Percentiles rank a stretch among this genome's conserved stretches.
Conservation (phyloP, 345 rosid species). For the Fremontodendron californicum region DNA sequence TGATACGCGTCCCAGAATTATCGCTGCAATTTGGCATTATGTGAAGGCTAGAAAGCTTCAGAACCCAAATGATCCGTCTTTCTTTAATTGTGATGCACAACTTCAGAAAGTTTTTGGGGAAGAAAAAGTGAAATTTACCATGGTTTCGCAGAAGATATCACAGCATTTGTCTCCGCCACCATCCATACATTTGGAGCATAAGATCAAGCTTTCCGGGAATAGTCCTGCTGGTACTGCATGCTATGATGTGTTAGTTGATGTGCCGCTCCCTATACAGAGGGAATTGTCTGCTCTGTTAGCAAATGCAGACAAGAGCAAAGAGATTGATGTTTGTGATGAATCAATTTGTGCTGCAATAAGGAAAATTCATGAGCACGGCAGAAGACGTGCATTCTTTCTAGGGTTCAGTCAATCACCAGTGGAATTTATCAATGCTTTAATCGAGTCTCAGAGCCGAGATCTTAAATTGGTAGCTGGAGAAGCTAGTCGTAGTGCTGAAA, state of each 20-base stretch:
- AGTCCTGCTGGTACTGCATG: constrained; percentile 79
- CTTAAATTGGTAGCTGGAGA: constrained; percentile 86
- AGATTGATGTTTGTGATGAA: constrained; percentile 92
- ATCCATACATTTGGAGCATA: constrained; percentile 88
- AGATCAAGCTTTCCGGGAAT: constrained; percentile 83
- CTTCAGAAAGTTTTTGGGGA: constrained; percentile 94
- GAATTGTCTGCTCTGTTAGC: constrained; percentile 79
- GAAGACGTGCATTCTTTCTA: constrained; percentile 88
- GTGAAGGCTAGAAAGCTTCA: constrained; percentile 96
- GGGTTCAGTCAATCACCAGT: constrained; percentile 98
- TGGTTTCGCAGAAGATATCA: constrained; percentile 87
- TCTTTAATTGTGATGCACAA: constrained; percentile 76
- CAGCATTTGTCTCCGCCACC: constrained; percentile 86
- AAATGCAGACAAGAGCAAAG: constrained; percentile 93
- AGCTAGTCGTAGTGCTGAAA: constrained; percentile 78
- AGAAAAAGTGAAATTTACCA: constrained; percentile 70
- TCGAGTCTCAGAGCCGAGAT: constrained; percentile 91
- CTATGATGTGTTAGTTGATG: constrained; percentile 92
- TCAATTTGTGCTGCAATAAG: constrained; percentile 85
- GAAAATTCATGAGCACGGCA: constrained; percentile 90
- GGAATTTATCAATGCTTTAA: constrained; percentile 85
- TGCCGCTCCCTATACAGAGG: constrained; percentile 91
- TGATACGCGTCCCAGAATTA: constrained; percentile 90
- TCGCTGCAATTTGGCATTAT: constrained; percentile 98
- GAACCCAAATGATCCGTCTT: constrained; percentile 83